Evolutionary conservation across 2,329 filamentous ascomycete species (phyloP), one percentile per base, ranked within the genome.

Genomic region (Fusarium sp.): DNA sequence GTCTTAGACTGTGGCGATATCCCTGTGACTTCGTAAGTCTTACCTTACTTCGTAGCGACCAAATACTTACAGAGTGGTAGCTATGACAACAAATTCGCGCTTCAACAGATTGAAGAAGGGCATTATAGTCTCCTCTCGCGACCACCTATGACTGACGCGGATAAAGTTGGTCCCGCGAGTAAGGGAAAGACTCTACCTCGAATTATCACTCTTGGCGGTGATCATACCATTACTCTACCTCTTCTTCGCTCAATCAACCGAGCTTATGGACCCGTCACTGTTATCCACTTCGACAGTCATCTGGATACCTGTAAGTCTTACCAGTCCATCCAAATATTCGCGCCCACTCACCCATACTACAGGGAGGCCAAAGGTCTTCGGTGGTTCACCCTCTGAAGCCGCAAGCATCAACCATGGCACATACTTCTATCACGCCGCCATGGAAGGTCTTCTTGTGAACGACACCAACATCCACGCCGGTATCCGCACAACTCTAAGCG

Each of bases 391-490:
- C 1, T 91, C 88, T 28, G 87, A 94, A 65, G 88, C 90, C 41
- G 93, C 93, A 21, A 86, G 86, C 69, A 90, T 97, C 81, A 97
- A 96, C 81, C 92, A 96, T 81, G 93, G 93, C 43, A 96, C 93
- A 2, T 96, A 96, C 83, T 97, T 97, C 81, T 96, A 91, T 81
- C 92, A 95, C 77, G 93, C 93, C 0, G 82, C 90, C 1, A 88
- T 90, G 80, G 92, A 96, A 77, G 93, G 93, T 4, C 84, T 96
- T 18, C 84, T 97, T 21, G 85, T 85, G 67, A 97, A 96, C 76
- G 92, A 96, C 82, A 91, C 88, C 71, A 95, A 94, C 81, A 94
- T 97, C 79, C 93, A 97, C 78, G 93, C 92, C 18, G 93, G 93
- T 41, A 96, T 97, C 78, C 89, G 93, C 58, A 96, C 93, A 0